phyloP scores from a whole-genome alignment of 495 filamentous ascomycete genomes.

The Mytilinidion resinicola region DNA sequence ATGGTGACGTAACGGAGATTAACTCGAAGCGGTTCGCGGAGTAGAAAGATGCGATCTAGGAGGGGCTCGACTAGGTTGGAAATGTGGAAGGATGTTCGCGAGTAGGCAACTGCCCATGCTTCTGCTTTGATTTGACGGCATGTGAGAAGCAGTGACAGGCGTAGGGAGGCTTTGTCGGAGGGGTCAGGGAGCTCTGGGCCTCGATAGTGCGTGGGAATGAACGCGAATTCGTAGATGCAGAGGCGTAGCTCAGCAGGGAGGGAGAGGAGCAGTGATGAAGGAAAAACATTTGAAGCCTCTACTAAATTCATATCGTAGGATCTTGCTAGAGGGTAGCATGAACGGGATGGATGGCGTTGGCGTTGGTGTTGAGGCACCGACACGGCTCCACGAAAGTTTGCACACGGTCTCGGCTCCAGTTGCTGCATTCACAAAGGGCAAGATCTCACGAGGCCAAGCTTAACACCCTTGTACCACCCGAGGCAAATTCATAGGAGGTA shows the following conservation, averaged over 20 bases:
- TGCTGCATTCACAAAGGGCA: no score
- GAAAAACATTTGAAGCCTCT: no score
- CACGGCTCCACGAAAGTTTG: no score
- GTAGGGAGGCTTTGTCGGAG: background rate
- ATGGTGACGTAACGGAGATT: background rate
- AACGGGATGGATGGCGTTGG: no score
- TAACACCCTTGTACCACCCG: no score
- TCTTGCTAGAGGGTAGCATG: no score
- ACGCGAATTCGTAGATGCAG: background rate
- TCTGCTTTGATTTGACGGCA: conserved; percentile 1
- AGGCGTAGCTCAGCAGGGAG: background rate
- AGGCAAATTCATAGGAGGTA: no score
- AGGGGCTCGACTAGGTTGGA: background rate
- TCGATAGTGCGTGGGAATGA: background rate
- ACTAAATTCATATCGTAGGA: no score
- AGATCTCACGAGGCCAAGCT: no score
- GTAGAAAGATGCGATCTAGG: background rate
- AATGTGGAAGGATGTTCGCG: background rate
- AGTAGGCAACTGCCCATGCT: background rate
- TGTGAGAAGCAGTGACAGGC: background rate
- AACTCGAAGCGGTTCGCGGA: background rate
- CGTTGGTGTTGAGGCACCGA: no score
- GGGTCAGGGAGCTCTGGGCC: background rate
- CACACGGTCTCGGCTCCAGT: no score
- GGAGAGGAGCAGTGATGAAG: background rate